phyloP scores from a whole-genome alignment of 225 moss, liverwort and hornwort genomes.

The Climacium dendroides region DNA sequence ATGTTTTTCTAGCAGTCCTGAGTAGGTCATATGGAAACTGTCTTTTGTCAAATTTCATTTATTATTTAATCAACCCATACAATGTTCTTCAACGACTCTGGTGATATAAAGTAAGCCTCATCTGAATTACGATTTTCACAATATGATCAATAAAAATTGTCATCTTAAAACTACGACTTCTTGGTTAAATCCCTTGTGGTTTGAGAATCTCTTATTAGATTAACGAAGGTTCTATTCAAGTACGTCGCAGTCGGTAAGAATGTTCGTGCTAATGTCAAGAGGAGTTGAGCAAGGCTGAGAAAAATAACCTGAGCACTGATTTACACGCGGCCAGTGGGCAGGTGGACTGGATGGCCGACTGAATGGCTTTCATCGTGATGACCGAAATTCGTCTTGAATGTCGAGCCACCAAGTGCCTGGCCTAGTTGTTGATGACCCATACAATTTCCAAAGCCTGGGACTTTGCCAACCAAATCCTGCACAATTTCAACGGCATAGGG shows the following conservation, averaged over 20 bases:
- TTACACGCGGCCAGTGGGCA: slow-evolving; percentile 57
- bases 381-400: slow-evolving; percentile 86
- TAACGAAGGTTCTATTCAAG: no score
- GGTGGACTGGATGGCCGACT: slow-evolving; percentile 46
- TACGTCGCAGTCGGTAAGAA: background rate
- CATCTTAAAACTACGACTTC: background rate
- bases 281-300: background rate
- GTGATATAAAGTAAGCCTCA: background rate
- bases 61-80: background rate
- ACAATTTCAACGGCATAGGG: slow-evolving; percentile 70
- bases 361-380: slow-evolving; percentile 61
- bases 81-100: background rate
- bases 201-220: background rate
- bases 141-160: background rate
- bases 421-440: slow-evolving; percentile 83
- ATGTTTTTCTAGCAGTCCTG: background rate
- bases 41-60: background rate
- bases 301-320: slow-evolving; percentile 65
- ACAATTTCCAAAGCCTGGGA: slow-evolving; percentile 79
- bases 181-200: background rate
- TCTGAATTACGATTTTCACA: background rate
- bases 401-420: slow-evolving; percentile 66
- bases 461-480: slow-evolving; percentile 47
- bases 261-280: background rate
- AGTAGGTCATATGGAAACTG: background rate